These are phyloP conservation scores for Amylocystis lapponica DNA, from an alignment of 768 basidiomycete species.

Conservation along the genomic window DNA sequence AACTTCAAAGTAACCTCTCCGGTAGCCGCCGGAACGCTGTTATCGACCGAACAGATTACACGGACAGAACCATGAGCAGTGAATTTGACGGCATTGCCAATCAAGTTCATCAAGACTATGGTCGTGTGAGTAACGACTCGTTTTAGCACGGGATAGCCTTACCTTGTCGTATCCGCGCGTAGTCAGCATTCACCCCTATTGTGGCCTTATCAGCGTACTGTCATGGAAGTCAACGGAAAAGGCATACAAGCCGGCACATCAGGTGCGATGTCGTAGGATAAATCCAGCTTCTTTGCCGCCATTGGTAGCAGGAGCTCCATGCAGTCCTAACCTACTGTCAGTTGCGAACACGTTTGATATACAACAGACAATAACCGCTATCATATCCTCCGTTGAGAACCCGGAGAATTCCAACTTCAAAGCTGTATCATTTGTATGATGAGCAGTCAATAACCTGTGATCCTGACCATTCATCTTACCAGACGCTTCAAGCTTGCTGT, in stretches of 20 bases:
- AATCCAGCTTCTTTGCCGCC: conserved; percentile 69
- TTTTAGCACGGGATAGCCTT: conserved; percentile 2
- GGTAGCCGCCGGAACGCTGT: conserved; percentile 22
- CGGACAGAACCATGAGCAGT: conserved; percentile 58
- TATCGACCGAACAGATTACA: conserved; percentile 54
- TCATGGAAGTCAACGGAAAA: conserved; percentile 1
- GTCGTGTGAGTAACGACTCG: neutral
- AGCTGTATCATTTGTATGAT: conserved; percentile 32
- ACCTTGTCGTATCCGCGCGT: conserved; percentile 72
- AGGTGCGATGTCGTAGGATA: conserved; percentile 66
- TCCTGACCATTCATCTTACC: conserved; percentile 36
- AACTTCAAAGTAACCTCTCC: conserved; percentile 55
- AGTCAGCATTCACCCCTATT: conserved; percentile 65
- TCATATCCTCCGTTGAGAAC: conserved; percentile 64
- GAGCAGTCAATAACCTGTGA: neutral
- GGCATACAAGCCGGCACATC: conserved; percentile 58
- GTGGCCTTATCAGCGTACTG: neutral
- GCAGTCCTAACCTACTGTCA: conserved; percentile 54
- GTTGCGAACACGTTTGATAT: neutral
- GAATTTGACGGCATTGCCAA: conserved; percentile 76
- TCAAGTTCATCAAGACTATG: conserved; percentile 68
- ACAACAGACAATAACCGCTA: conserved; percentile 62
- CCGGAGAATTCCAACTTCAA: conserved; percentile 65
- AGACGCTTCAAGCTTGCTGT: conserved; percentile 74
- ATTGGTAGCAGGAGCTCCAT: conserved; percentile 72